phyloP scores from a whole-genome alignment of 768 basidiomycete genomes.

The Suillus americanus region DNA sequence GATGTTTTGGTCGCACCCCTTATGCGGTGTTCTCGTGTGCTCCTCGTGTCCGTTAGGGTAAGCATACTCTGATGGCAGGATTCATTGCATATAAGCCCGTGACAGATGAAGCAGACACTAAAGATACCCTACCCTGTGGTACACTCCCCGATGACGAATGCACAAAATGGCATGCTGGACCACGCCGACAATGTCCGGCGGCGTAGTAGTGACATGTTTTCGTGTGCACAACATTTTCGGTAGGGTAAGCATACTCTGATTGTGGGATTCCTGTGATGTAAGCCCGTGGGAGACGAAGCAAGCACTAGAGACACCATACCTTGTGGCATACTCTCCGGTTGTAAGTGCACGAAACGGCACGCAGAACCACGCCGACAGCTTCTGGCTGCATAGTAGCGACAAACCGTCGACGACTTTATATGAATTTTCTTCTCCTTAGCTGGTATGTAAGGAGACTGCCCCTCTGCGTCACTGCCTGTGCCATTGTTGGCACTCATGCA shows the following conservation, averaged over 20 bases:
- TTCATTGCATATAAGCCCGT: neutral
- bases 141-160: conserved; percentile 12
- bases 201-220: conserved; percentile 9
- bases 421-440: neutral
- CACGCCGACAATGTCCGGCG: conserved; percentile 27
- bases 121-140: neutral
- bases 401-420: conserved; percentile 3
- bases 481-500: neutral
- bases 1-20: neutral
- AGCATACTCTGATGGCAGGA: neutral
- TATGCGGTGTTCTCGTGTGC: neutral
- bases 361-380: conserved; percentile 28
- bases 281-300: neutral
- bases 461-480: too few relatives aligned
- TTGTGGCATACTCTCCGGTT: neutral
- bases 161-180: conserved; percentile 25
- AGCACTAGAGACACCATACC: neutral
- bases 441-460: neutral
- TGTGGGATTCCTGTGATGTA: neutral
- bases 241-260: neutral
- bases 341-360: conserved; percentile 27
- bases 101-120: neutral
- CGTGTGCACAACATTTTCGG: neutral
- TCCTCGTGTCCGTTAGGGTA: neutral
- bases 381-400: conserved; percentile 27